Percentiles rank a stretch among this genome's conserved stretches.
Evolutionary conservation across 2,329 filamentous ascomycete genomes (phyloP).

Genomic region (Arthroderma sp.): DNA sequence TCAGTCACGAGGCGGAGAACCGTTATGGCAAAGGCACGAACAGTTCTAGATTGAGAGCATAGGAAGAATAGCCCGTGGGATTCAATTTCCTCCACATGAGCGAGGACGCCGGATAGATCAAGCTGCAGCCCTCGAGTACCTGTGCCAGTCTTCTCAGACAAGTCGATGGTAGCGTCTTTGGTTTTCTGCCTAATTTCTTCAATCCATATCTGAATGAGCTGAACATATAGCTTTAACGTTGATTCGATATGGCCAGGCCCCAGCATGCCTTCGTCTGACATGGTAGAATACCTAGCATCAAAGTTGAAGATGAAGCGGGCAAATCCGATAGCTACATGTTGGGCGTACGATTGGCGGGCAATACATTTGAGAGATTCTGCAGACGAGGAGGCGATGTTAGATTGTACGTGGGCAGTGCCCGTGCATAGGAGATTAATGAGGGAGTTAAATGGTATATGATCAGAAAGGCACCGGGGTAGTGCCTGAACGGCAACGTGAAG

Average conservation of each 20-base stretch:
- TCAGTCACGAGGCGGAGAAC: constrained; percentile 85
- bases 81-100: constrained; percentile 92
- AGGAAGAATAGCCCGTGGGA: constrained; percentile 95
- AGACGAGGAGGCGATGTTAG: constrained; percentile 82
- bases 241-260: constrained; percentile 90
- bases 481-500: constrained; percentile 93
- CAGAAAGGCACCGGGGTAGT: constrained; percentile 80
- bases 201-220: constrained; percentile 92
- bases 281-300: constrained; percentile 91
- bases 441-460: constrained; percentile 82
- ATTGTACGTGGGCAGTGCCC: constrained; percentile 87
- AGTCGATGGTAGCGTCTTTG: constrained; percentile 56
- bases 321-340: constrained; percentile 93
- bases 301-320: constrained; percentile 98
- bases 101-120: constrained; percentile 76
- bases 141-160: constrained; percentile 48
- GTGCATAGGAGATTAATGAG: constrained; percentile 92
- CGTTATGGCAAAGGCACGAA: constrained; percentile 81
- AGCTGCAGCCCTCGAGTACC: constrained; percentile 65
- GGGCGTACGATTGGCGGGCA: constrained; percentile 79
- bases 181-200: constrained; percentile 86
- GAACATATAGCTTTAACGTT: constrained; percentile 82
- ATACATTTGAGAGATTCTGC: constrained; percentile 91
- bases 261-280: constrained; percentile 95
- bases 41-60: constrained; percentile 84